Evolutionary conservation across 306 rosid species (phyloP).

Genomic region (Cicer yamashitae): DNA sequence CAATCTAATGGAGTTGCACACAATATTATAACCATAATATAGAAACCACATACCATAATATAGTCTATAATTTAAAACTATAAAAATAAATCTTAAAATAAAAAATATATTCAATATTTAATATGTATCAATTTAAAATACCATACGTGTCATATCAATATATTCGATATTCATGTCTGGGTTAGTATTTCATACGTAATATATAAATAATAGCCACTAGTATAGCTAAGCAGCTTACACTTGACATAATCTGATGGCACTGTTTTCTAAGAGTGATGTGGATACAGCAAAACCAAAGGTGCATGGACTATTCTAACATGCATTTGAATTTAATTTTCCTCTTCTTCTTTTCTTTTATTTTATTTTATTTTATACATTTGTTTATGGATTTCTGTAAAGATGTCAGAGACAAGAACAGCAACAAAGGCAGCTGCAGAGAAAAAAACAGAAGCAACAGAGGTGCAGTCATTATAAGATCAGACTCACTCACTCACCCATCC

Average conservation of each 20-base stretch:
- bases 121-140: too few relatives aligned
- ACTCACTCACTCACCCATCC: conserved; percentile 57
- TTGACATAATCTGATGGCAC: conserved; percentile 54
- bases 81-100: too few relatives aligned
- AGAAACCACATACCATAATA: too few relatives aligned
- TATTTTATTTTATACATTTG: conserved; percentile 42
- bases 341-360: conserved; percentile 26
- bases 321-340: conserved; percentile 48
- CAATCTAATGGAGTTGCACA: too few relatives aligned
- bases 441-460: conserved; percentile 70
- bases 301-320: conserved; percentile 50
- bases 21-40: too few relatives aligned
- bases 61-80: too few relatives aligned
- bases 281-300: conserved; percentile 56
- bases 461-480: conserved; percentile 89
- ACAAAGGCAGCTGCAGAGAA: conserved; percentile 65
- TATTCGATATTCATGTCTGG: too few relatives aligned
- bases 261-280: conserved; percentile 53
- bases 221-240: conserved; percentile 50
- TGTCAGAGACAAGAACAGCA: conserved; percentile 75
- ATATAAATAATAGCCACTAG: conserved; percentile 20
- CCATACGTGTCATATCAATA: too few relatives aligned
- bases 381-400: conserved; percentile 63
- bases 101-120: too few relatives aligned
- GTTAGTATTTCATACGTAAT: too few relatives aligned